phyloP scores from a whole-genome alignment of 1,284 basidiomycete genomes.

The Athelia sp. region DNA sequence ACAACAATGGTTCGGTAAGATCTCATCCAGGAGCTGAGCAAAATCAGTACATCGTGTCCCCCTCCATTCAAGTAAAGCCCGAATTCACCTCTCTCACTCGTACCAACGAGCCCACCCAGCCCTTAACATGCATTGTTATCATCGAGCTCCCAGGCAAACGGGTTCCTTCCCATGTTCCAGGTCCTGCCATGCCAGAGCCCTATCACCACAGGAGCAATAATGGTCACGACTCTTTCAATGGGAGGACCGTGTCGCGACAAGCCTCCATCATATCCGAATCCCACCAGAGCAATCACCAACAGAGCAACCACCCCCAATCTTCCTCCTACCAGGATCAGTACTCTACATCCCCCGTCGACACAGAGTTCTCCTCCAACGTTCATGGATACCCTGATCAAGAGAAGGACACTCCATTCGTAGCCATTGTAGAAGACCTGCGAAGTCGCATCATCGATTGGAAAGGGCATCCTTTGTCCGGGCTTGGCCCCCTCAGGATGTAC shows the following conservation, averaged over 20 bases:
- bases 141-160: conserved; percentile 83
- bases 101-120: conserved; percentile 66
- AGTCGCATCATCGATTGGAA: conserved; percentile 93
- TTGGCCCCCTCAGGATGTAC: conserved; percentile 88
- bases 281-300: conserved; percentile 14
- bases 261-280: background rate
- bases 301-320: conserved; percentile 14
- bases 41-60: conserved; percentile 73
- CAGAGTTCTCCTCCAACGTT: conserved; percentile 8
- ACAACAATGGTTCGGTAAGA: conserved; percentile 49
- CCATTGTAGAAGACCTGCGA: conserved; percentile 83
- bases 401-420: conserved; percentile 68
- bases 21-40: conserved; percentile 43
- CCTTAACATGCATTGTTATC: conserved; percentile 85
- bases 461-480: conserved; percentile 80
- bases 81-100: conserved; percentile 83
- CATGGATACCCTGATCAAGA: conserved; percentile 20
- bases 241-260: too few species aligned
- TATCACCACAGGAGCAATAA: conserved; percentile 26
- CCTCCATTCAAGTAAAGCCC: conserved; percentile 83
- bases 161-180: conserved; percentile 48
- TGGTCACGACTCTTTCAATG: background rate
- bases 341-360: conserved; percentile 3
- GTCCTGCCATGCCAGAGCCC: conserved; percentile 48
- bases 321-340: conserved; percentile 11